A percentile compares a stretch with the other conserved stretches of the same genome.
These are phyloP conservation scores for Populus trichocarpa DNA, from an alignment of 441 rosid genomes.

Conservation along the genomic window DNA sequence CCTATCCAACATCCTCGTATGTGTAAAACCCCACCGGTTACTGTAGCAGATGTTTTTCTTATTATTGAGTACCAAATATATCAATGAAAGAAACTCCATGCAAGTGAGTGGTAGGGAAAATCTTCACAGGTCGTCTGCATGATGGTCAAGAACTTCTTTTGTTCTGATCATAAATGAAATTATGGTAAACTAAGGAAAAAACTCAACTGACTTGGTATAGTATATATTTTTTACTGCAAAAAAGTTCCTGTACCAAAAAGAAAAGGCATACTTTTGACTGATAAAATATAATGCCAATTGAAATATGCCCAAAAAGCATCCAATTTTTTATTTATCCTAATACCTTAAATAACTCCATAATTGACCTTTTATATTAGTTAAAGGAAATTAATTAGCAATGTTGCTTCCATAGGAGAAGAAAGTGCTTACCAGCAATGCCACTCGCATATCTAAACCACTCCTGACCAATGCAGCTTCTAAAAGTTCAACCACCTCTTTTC, in stretches of 20 bases:
- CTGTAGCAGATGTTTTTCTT: not conserved
- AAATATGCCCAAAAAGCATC: not conserved
- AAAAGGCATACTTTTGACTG: not conserved
- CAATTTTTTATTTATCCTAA: not conserved
- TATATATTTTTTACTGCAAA: not conserved
- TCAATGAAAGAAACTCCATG: not conserved
- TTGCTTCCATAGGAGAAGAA: slow-evolving; percentile 2
- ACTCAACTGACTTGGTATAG: not conserved
- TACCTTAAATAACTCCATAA: not conserved
- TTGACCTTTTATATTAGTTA: not conserved
- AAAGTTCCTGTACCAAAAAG: not conserved
- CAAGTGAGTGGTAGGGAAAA: not conserved
- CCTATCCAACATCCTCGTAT: not conserved
- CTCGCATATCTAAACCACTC: slow-evolving; percentile 59
- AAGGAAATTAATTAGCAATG: not conserved
- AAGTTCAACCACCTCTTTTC: slow-evolving; percentile 56
- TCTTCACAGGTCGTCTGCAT: not conserved
- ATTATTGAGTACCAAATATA: not conserved
- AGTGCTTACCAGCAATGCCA: slow-evolving; percentile 62
- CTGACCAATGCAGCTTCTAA: slow-evolving; percentile 55
- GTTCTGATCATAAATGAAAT: not conserved
- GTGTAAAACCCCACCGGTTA: not conserved
- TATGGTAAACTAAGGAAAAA: not conserved
- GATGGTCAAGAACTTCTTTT: not conserved
- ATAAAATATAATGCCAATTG: not conserved